These are phyloP conservation scores for Kodamaea kaohsiungensis DNA, from an alignment of 805 yeast species.

Conservation along the genomic window DNA sequence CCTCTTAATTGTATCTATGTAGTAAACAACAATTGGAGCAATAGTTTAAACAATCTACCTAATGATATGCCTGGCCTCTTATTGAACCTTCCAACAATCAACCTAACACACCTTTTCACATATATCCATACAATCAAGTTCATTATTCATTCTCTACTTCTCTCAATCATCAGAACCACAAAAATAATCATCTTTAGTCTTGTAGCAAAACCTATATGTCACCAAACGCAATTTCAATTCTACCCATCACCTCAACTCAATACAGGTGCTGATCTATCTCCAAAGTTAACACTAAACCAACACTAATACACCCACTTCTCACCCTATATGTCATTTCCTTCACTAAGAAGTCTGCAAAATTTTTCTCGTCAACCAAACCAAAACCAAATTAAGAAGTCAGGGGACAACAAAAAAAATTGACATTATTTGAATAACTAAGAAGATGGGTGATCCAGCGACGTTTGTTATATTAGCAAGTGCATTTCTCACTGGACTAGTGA, in stretches of 20 bases:
- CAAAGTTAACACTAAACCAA: neutral
- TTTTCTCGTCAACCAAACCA: conserved; percentile 1
- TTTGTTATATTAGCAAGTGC: conserved; percentile 2
- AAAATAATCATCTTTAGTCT: neutral
- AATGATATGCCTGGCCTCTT: neutral
- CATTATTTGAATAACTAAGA: neutral
- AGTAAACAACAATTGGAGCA: neutral
- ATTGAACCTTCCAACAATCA: no score
- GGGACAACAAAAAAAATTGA: neutral
- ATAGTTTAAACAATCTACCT: neutral
- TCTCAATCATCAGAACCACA: neutral
- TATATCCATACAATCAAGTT: neutral
- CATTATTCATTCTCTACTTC: neutral
- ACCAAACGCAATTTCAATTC: neutral
- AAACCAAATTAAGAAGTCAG: neutral
- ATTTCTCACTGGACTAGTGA: neutral
- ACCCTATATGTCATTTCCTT: neutral
- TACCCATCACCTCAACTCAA: neutral
- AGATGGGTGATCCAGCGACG: conserved; percentile 1
- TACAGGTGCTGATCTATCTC: neutral
- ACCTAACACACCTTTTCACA: neutral
- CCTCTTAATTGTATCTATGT: neutral
- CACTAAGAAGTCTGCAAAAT: neutral
- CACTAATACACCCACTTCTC: neutral
- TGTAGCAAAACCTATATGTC: no score